A percentile compares a stretch with the other conserved stretches of the same genome.
These are phyloP conservation scores for Daldinia vernicosa DNA, from an alignment of 495 filamentous ascomycete species.

Conservation along the genomic window DNA sequence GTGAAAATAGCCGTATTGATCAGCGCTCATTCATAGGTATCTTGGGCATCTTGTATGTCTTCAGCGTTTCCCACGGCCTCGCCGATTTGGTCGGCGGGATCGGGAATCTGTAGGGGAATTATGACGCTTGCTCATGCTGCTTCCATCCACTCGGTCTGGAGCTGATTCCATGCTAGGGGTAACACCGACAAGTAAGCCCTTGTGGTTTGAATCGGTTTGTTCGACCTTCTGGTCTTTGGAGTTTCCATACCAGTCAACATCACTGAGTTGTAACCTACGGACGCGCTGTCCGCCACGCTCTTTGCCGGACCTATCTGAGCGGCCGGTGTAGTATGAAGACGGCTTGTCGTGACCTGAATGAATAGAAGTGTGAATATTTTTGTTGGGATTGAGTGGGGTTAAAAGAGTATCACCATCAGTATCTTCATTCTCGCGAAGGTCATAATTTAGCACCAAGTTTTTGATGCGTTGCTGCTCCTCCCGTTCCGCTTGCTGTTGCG, in stretches of 20 bases:
- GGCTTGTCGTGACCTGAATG: slow-evolving; percentile 59
- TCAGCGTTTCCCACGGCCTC: slow-evolving; percentile 22
- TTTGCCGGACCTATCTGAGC: slow-evolving; percentile 72
- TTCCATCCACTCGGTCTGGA: slow-evolving; percentile 29
- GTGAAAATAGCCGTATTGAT: slow-evolving; percentile 23
- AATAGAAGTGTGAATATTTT: slow-evolving; percentile 56
- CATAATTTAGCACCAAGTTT: slow-evolving; percentile 94
- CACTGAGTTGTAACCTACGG: slow-evolving; percentile 91
- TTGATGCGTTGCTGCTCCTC: slow-evolving; percentile 99
- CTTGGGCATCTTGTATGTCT: not conserved
- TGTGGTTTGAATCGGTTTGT: slow-evolving; percentile 16
- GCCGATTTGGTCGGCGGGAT: slow-evolving; percentile 20
- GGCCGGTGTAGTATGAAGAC: slow-evolving; percentile 56
- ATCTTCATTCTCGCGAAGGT: slow-evolving; percentile 81
- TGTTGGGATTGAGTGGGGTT: slow-evolving; percentile 46
- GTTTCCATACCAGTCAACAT: slow-evolving; percentile 90
- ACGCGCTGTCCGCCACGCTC: slow-evolving; percentile 82
- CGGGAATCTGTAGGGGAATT: slow-evolving; percentile 18
- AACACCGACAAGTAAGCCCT: slow-evolving; percentile 9
- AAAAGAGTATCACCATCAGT: slow-evolving; percentile 71
- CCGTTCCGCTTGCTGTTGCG: slow-evolving; percentile 90
- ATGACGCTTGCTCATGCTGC: slow-evolving; percentile 45
- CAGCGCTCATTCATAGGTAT: slow-evolving; percentile 23
- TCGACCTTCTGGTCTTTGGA: slow-evolving; percentile 36
- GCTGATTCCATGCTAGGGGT: slow-evolving; percentile 22